Evolutionary conservation across 192 early-diverging fungal genomes (phyloP), one percentile per base, ranked within the genome.

Genomic region (Podila horticola): DNA sequence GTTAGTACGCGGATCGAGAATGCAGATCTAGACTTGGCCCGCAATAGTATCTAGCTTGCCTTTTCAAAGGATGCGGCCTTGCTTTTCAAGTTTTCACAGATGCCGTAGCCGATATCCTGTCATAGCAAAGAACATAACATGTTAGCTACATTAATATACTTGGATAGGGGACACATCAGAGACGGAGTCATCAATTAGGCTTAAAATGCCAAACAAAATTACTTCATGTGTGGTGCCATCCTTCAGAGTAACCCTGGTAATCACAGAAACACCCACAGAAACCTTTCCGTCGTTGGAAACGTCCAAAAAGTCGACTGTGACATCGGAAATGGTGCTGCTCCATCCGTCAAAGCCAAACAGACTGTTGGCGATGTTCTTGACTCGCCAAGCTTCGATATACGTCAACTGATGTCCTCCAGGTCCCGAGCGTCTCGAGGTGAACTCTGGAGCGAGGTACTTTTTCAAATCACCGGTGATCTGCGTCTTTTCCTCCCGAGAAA

Each of bases 261-360:
- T 87, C 17, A 91, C 91, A 29, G 93, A 94, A 1, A 96, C 87
- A 1, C 95, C 95, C 0, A 95, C 64, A 50, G 70, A 91, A 31
- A 88, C 83, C 19, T 76, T 85, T 13, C 91, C 90, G 28, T 75
- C 67, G 9, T 64, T 48, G 48, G 71, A 66, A 0, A 62, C 60
- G 69, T 87, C 74, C 71, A 95, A 88, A 89, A 88, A 96, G 84
- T 99, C 97, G 4, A 97, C 86, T 4, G 86, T 85, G 51, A 91
- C 87, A 59, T 88, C 86, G n/a, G 89, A 82, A 67, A 99, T 91
- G 28, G 83, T 84, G 29, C 90, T 89, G 48, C 88, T 88, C 97
- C 97, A 99, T 12, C 97, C 97, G 72, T 97, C 89, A 81, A 98
- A 98, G 5, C 97, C 98, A 88, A 99, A 98, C 8, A 97, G 72